These are phyloP conservation scores for Rhodosporidiobolus odoratus DNA, from an alignment of 768 basidiomycete genomes.

Conservation along the genomic window DNA sequence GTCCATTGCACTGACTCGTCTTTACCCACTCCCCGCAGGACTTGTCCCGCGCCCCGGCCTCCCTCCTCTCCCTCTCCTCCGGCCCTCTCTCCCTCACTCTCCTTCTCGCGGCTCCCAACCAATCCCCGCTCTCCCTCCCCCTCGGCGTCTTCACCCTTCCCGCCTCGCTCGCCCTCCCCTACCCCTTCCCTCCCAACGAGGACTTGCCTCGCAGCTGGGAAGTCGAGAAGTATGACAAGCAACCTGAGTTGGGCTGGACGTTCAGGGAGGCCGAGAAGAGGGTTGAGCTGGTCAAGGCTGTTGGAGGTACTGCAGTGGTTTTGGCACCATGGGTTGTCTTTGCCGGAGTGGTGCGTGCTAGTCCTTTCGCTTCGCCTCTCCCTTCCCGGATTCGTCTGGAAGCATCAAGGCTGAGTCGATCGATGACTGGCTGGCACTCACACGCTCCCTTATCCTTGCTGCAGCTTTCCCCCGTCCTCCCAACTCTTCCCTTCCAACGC, in stretches of 20 bases:
- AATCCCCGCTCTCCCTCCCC: slow-evolving; percentile 12
- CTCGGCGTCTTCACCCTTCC: slow-evolving; percentile 28
- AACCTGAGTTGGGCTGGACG: slow-evolving; percentile 33
- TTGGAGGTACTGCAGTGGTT: slow-evolving; percentile 29
- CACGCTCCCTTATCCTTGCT: not conserved
- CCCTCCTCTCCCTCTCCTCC: slow-evolving; percentile 29
- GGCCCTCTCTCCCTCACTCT: slow-evolving; percentile 27
- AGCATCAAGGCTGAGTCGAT: not conserved
- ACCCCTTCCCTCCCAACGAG: slow-evolving; percentile 24
- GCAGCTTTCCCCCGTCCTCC: slow-evolving; percentile 17
- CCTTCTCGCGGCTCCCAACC: slow-evolving; percentile 20
- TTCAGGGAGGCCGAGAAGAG: slow-evolving; percentile 24
- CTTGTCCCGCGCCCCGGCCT: slow-evolving; percentile 25
- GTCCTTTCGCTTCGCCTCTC: not conserved
- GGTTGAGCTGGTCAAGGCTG: slow-evolving; percentile 6
- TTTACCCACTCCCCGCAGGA: slow-evolving; percentile 8
- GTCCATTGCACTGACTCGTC: not conserved
- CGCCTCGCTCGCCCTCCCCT: slow-evolving; percentile 15
- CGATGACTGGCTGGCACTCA: not conserved
- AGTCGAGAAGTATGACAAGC: slow-evolving; percentile 21
- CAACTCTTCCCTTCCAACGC: slow-evolving; percentile 6
- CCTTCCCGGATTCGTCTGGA: not conserved
- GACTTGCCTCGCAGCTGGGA: slow-evolving; percentile 36
- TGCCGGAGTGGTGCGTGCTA: slow-evolving; percentile 16
- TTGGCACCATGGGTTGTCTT: slow-evolving; percentile 34